Percentiles rank a stretch among this genome's conserved stretches.
Conservation (phyloP, 1,139 yeast species). For the Kodamaea anthophila region DNA sequence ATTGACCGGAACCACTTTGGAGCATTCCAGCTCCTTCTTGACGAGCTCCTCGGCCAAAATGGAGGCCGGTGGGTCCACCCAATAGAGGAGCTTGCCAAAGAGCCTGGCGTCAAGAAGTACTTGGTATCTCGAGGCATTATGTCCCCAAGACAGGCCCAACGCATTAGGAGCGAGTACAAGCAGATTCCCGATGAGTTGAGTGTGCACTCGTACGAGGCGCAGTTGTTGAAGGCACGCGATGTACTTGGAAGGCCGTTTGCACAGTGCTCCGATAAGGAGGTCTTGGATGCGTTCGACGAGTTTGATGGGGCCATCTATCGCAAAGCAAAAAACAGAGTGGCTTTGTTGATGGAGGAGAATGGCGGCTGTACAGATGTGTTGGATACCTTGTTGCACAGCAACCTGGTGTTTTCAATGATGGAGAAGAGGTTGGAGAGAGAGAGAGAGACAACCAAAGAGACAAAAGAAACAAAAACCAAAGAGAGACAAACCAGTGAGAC, state of each 20-base stretch:
- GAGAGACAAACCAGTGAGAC: background rate
- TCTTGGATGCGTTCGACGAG: conserved; percentile 15
- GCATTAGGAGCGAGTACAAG: conserved; percentile 8
- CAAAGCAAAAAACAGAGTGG: conserved; percentile 13
- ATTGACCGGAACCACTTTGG: conserved; percentile 5
- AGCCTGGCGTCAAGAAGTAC: conserved; percentile 2
- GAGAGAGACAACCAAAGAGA: background rate
- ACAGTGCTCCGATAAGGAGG: conserved; percentile 9
- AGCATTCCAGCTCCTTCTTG: conserved; percentile 7
- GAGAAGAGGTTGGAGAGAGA: conserved; percentile 9
- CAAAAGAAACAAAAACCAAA: conserved; percentile 34
- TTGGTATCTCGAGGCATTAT: conserved; percentile 4
- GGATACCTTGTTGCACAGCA: conserved; percentile 16
- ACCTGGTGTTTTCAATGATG: conserved; percentile 12
- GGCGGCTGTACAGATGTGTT: conserved; percentile 16
- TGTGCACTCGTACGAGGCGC: conserved; percentile 13
- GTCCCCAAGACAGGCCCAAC: conserved; percentile 5
- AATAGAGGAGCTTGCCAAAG: conserved; percentile 5
- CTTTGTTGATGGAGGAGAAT: conserved; percentile 14
- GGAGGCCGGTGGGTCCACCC: conserved; percentile 7
- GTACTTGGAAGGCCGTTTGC: conserved; percentile 11
- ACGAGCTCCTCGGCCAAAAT: conserved; percentile 4
- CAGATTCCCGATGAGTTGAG: conserved; percentile 21
- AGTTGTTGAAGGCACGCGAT: conserved; percentile 11
- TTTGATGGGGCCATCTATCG: conserved; percentile 5